Conservation (phyloP, 257 asterid genomes). For the Forsythia viridissima region DNA sequence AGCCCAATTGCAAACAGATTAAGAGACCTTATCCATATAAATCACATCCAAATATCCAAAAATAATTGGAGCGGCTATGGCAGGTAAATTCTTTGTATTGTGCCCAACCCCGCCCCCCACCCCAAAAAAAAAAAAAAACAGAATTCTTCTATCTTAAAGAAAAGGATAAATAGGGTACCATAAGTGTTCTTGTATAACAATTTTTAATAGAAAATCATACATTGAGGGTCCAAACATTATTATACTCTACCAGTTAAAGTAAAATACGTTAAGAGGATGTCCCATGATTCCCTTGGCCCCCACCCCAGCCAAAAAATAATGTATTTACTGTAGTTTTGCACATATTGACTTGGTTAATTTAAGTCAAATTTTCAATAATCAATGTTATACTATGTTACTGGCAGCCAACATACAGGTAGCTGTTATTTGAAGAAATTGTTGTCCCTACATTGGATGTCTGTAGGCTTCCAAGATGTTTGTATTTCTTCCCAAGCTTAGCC, state of each 20-base stretch:
- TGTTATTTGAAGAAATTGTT: neutral
- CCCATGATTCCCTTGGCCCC: neutral
- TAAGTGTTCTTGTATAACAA: neutral
- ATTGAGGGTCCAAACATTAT: neutral
- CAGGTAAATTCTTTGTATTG: neutral
- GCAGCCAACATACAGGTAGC: neutral
- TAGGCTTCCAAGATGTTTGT: neutral
- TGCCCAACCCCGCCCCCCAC: neutral
- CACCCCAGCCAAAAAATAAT: neutral
- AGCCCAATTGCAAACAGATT: neutral
- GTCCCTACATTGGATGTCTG: neutral
- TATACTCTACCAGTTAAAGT: neutral
- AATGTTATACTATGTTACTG: neutral
- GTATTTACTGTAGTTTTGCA: neutral
- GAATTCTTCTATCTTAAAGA: neutral
- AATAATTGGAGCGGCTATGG: neutral
- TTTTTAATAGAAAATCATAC: neutral
- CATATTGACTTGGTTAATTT: neutral
- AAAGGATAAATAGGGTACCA: neutral
- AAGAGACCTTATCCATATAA: neutral
- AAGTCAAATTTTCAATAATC: neutral
- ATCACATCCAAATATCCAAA: neutral
- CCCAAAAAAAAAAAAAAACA: neutral
- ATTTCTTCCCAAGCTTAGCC: neutral
- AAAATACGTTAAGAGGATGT: neutral